A percentile compares a stretch with the other conserved stretches of the same genome.
Conservation (phyloP, 2,329 filamentous ascomycete genomes). For the Biscogniauxia mediterranea region DNA sequence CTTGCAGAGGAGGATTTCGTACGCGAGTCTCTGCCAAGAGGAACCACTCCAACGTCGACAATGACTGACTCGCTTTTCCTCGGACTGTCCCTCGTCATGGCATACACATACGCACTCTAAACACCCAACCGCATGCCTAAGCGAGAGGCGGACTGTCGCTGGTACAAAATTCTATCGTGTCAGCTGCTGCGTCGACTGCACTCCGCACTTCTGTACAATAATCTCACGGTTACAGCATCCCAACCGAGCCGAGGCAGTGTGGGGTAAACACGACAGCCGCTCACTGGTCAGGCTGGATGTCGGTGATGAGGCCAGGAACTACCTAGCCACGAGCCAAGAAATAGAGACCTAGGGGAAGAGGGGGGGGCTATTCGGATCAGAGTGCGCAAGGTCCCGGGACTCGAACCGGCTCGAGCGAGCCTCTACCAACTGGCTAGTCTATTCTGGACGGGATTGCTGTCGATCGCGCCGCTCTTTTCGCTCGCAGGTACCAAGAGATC, state of each 20-base stretch:
- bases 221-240: constrained; percentile 21
- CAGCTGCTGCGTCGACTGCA: constrained; percentile 29
- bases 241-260: constrained; percentile 27
- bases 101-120: constrained; percentile 20
- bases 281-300: constrained; percentile 14
- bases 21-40: constrained; percentile 22
- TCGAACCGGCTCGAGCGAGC: constrained; percentile 19
- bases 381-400: constrained; percentile 26
- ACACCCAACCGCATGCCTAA: constrained; percentile 28
- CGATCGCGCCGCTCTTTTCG: constrained; percentile 12
- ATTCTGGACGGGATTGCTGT: constrained; percentile 9
- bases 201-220: constrained; percentile 31
- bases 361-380: constrained; percentile 29
- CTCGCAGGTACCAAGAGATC: constrained; percentile 3
- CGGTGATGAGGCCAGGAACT: constrained; percentile 26
- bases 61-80: constrained; percentile 26
- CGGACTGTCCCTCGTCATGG: constrained; percentile 27
- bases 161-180: constrained; percentile 29
- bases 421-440: constrained; percentile 13
- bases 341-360: constrained; percentile 13
- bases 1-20: constrained; percentile 18
- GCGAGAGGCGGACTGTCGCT: constrained; percentile 27
- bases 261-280: constrained; percentile 27
- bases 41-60: constrained; percentile 10
- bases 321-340: constrained; percentile 15